Conservation (phyloP, 768 basidiomycete species). For the Pluteus cervinus region DNA sequence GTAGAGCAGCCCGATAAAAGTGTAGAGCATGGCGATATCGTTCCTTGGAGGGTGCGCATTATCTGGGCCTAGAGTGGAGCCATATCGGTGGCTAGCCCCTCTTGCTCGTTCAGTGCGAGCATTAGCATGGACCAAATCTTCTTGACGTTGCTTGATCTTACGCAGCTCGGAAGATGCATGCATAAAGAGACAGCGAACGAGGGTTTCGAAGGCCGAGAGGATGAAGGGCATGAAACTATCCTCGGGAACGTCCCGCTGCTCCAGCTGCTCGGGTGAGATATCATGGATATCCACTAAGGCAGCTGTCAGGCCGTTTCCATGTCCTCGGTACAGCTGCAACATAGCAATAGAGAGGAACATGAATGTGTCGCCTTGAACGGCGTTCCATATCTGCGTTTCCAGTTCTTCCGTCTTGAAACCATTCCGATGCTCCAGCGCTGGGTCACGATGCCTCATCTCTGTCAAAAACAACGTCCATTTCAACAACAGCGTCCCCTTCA, state of each 20-base stretch:
- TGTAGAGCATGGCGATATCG: slow-evolving; percentile 80
- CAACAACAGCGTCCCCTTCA: slow-evolving; percentile 71
- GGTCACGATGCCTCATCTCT: slow-evolving; percentile 64
- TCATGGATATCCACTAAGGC: slow-evolving; percentile 28
- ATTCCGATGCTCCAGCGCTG: slow-evolving; percentile 52
- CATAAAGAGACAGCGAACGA: slow-evolving; percentile 65
- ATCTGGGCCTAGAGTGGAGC: slow-evolving; percentile 35
- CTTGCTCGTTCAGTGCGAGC: slow-evolving; percentile 60
- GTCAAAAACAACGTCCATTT: slow-evolving; percentile 88
- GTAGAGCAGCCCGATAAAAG: slow-evolving; percentile 80
- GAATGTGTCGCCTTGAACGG: slow-evolving; percentile 81
- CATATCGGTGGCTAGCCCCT: slow-evolving; percentile 40
- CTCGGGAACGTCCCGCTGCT: slow-evolving; percentile 38
- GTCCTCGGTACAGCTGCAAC: slow-evolving; percentile 45
- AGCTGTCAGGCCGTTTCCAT: slow-evolving; percentile 25
- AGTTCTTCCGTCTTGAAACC: slow-evolving; percentile 75
- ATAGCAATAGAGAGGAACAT: slow-evolving; percentile 60
- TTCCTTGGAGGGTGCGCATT: slow-evolving; percentile 53
- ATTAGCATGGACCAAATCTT: slow-evolving; percentile 70
- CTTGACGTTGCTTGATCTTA: slow-evolving; percentile 86
- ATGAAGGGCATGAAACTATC: slow-evolving; percentile 50
- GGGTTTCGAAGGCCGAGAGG: slow-evolving; percentile 60
- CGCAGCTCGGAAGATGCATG: slow-evolving; percentile 77
- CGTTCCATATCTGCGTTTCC: slow-evolving; percentile 76
- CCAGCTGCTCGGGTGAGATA: slow-evolving; percentile 33